phyloP scores from a whole-genome alignment of 371 early-diverging fungal genomes.

The Cokeromyces recurvatus region DNA sequence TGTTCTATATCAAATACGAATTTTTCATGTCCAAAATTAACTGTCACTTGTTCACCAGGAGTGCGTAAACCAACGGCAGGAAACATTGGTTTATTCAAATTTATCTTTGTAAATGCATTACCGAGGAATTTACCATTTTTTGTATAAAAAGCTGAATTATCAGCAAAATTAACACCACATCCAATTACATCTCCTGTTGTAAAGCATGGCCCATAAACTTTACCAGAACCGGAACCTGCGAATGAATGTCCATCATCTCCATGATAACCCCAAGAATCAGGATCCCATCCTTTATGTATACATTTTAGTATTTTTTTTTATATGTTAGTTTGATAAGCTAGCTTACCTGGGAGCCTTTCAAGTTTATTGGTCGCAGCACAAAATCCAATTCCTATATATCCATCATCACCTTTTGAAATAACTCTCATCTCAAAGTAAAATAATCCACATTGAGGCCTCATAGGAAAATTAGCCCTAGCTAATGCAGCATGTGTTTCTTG shows the following conservation, averaged over 20 bases:
- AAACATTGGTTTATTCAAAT: constrained; percentile 48
- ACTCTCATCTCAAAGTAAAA: constrained; percentile 90
- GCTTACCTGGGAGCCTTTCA: constrained; percentile 61
- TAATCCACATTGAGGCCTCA: constrained; percentile 84
- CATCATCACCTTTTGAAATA: constrained; percentile 85
- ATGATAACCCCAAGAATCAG: constrained; percentile 84
- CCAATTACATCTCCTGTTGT: constrained; percentile 92
- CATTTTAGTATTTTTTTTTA: neutral
- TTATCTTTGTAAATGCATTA: constrained; percentile 35
- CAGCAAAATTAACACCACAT: constrained; percentile 85
- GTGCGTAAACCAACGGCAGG: constrained; percentile 92
- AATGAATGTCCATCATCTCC: constrained; percentile 92
- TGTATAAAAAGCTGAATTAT: constrained; percentile 78
- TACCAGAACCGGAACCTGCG: constrained; percentile 75
- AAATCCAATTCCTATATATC: constrained; percentile 91
- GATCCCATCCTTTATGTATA: constrained; percentile 68
- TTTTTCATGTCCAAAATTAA: constrained; percentile 85
- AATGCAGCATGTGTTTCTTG: constrained; percentile 81
- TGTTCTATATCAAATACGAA: constrained; percentile 87
- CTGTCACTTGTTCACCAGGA: constrained; percentile 76
- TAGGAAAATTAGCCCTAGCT: constrained; percentile 76
- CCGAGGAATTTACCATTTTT: constrained; percentile 89
- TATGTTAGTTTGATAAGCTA: too few relatives aligned
- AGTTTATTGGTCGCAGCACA: constrained; percentile 49
- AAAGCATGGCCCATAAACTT: constrained; percentile 86